Percentiles rank a stretch among this genome's conserved stretches.
Conservation (phyloP, 305 asterid species). For the Plantago coronopus region DNA sequence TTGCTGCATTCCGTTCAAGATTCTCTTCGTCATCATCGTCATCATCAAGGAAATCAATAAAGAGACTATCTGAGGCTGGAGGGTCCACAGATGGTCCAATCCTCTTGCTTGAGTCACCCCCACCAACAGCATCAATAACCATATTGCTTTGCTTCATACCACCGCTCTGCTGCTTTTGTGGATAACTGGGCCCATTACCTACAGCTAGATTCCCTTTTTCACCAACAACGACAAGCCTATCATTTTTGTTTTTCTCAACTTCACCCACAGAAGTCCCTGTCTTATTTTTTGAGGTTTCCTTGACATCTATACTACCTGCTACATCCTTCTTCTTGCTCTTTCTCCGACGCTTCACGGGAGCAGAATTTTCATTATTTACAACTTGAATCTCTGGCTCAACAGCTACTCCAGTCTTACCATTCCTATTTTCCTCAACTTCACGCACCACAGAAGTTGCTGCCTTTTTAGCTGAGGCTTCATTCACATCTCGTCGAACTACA, state of each 20-base stretch:
- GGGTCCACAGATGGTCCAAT: conserved; percentile 49
- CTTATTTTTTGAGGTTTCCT: neutral
- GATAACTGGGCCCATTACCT: neutral
- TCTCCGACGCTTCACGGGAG: neutral
- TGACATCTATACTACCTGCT: conserved; percentile 5
- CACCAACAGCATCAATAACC: neutral
- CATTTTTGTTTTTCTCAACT: neutral
- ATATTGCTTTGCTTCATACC: conserved; percentile 3
- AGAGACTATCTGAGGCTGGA: conserved; percentile 36
- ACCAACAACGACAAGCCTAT: neutral
- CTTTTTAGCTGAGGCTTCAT: conserved; percentile 16
- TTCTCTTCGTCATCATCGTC: conserved; percentile 91
- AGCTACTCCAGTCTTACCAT: neutral
- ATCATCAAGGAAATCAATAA: conserved; percentile 52
- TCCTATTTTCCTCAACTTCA: conserved; percentile 4
- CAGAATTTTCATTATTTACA: neutral
- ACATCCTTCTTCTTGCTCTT: neutral
- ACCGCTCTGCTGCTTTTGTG: neutral
- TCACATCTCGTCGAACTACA: conserved; percentile 32
- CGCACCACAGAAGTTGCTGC: too few species aligned
- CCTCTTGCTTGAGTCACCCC: conserved; percentile 38
- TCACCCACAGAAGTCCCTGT: conserved; percentile 1
- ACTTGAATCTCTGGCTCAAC: neutral
- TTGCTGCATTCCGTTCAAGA: conserved; percentile 98
- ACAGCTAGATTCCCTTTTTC: conserved; percentile 7